Evolutionary conservation across 2,329 filamentous ascomycete species (phyloP), one percentile per base, ranked within the genome.

Genomic region (Ophiostoma ulmi): DNA sequence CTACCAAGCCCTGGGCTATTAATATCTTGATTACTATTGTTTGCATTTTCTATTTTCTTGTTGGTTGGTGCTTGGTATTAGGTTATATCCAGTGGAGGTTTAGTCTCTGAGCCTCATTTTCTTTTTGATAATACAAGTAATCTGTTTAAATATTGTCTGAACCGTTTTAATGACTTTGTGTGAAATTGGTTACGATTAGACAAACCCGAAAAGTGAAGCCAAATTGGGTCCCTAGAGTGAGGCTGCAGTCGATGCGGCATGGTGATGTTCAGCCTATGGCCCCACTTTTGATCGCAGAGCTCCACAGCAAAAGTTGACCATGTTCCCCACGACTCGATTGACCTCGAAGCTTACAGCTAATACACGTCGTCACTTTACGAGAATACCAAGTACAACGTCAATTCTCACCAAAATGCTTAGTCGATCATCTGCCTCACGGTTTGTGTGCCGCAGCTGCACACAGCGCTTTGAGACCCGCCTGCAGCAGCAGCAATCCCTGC

Each of bases 401-500:
- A 61, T 67, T 31, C 22, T 20, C 39, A 44, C 36, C 11, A 72
- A 67, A 38, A 74, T 74, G 72, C 64, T 74, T 35, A 66, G 68
- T 13, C 66, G 61, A 61, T 65, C 55, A 5, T n/a, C 69, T 2
- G n/a, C 48, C 1, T 61, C 71, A 38, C 70, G 72, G 10, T 74
- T 74, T 64, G 73, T 86, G 70, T 87, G 85, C 76, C 80, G 78
- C 68, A 81, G 80, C 75, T 87, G 85, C 74, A 80, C 79, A 68
- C 81, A 68, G 78, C 38, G 79, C 77, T 72, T 79, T n/a, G 55
- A 14, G 6, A 38, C 44, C 20, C 22, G 22, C 52, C 39, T 44
- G n/a, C 80, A 80, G 72, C 73, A 77, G 36, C 78, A 78, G 72
- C 78, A 83, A 72, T 75, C 79, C 83, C 35, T 83, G 79, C 63